Conservation (phyloP, 2,329 filamentous ascomycete genomes). For the Sporothrix brasiliensis region DNA sequence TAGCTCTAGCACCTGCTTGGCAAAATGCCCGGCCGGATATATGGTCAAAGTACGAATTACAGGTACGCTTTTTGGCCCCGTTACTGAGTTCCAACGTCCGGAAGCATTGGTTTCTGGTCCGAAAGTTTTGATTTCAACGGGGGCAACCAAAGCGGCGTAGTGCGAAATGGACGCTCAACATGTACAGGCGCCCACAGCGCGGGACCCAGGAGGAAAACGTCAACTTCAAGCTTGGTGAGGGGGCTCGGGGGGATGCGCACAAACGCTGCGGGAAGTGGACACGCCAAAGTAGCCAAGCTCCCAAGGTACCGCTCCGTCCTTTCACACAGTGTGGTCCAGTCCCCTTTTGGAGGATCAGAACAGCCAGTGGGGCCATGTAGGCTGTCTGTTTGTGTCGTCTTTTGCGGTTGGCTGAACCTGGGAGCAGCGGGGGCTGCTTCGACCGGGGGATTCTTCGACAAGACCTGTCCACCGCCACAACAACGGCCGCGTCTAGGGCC, state of each 20-base stretch:
- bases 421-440: background rate
- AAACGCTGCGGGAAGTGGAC: background rate
- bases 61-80: too few relatives aligned
- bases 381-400: background rate
- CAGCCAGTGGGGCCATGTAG: background rate
- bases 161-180: too few relatives aligned
- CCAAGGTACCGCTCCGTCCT: slow-evolving; percentile 14
- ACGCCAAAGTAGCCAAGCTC: background rate
- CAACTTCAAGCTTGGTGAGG: background rate
- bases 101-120: too few relatives aligned
- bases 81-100: too few relatives aligned
- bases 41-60: too few relatives aligned
- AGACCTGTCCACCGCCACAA: background rate
- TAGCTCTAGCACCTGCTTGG: too few relatives aligned
- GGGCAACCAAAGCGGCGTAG: too few relatives aligned
- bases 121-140: too few relatives aligned
- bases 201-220: too few relatives aligned
- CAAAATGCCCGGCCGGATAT: too few relatives aligned
- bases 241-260: background rate
- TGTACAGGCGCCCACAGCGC: too few relatives aligned
- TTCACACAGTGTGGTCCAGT: background rate
- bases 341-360: background rate
- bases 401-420: slow-evolving; percentile 10
- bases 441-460: background rate
- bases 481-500: too few relatives aligned